Evolutionary conservation across 495 filamentous ascomycete species (phyloP).

Genomic region (Neurospora africana): DNA sequence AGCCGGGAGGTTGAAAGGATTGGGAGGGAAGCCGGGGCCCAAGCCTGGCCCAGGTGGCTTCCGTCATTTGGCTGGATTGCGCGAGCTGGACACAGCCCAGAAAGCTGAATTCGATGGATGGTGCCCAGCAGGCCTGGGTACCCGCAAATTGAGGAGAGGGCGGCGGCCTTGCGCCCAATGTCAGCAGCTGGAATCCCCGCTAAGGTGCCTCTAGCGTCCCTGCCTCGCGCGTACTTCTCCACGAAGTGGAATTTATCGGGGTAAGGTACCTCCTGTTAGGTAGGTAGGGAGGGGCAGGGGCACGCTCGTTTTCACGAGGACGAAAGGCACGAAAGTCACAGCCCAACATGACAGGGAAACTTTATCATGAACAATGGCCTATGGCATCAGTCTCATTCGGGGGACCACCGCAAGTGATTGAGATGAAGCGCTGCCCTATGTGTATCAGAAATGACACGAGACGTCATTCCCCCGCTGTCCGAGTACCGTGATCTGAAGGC

Average conservation of each 20-base stretch:
- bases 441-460: background rate
- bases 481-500: background rate
- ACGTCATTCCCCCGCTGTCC: background rate
- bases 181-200: background rate
- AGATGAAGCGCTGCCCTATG: background rate
- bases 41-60: background rate
- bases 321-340: background rate
- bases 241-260: background rate
- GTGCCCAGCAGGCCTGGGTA: background rate
- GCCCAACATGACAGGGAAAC: background rate
- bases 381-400: background rate
- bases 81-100: background rate
- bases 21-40: background rate
- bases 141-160: background rate
- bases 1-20: background rate
- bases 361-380: background rate
- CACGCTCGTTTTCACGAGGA: background rate
- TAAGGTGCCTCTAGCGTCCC: too few relatives aligned
- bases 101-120: background rate
- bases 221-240: background rate
- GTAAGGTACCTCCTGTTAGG: background rate
- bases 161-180: background rate
- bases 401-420: background rate
- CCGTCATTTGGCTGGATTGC: background rate
- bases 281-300: background rate